A percentile compares a stretch with the other conserved stretches of the same genome.
Conservation (phyloP, 208 protist genomes). For the Leishmania aethiopica region DNA sequence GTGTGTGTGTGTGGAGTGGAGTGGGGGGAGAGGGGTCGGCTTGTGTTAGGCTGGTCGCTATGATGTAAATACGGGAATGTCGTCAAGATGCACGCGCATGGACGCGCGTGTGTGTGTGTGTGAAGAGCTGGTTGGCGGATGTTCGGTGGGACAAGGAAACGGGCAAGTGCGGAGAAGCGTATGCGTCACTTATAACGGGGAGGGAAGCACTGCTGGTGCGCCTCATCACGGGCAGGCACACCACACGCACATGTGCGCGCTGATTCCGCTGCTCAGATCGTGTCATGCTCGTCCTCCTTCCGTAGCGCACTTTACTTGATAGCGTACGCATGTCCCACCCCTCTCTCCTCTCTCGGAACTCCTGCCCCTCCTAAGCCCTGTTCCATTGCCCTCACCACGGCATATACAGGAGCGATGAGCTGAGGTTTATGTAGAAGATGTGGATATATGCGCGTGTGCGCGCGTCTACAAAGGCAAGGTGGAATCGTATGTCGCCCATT, state of each 20-base stretch:
- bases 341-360: neutral
- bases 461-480: neutral
- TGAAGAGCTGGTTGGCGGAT: neutral
- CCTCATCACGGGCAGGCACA: neutral
- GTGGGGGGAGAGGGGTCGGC: neutral
- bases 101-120: conserved; percentile 2
- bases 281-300: neutral
- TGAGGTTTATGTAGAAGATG: neutral
- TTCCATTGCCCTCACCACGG: neutral
- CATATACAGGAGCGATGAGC: neutral
- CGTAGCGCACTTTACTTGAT: neutral
- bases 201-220: neutral
- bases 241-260: neutral
- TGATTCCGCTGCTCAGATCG: neutral
- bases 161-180: neutral
- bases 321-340: neutral
- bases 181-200: neutral
- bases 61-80: neutral
- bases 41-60: neutral
- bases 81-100: neutral
- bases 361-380: neutral
- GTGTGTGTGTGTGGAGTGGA: neutral
- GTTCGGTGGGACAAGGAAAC: neutral
- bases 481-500: neutral
- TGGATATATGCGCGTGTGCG: neutral